A percentile compares a stretch with the other conserved stretches of the same genome.
These are phyloP conservation scores for Populus nigra DNA, from an alignment of 345 rosid genomes.

Conservation along the genomic window DNA sequence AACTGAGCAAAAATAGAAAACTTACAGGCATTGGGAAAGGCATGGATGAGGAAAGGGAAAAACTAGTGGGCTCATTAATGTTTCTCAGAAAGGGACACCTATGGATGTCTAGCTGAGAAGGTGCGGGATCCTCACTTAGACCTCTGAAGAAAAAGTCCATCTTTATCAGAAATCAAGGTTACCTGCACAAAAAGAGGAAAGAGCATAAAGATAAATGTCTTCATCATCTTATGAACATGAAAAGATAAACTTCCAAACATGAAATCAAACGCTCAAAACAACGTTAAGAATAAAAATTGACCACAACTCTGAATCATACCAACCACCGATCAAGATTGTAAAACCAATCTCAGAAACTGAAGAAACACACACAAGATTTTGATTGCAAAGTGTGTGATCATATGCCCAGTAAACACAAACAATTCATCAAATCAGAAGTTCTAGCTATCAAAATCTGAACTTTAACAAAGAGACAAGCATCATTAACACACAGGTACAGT, in stretches of 20 bases:
- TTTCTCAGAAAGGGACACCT: slow-evolving; percentile 96
- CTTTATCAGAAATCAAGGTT: slow-evolving; percentile 18
- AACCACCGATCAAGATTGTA: not conserved
- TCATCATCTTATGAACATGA: not conserved
- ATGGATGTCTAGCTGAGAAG: slow-evolving; percentile 50
- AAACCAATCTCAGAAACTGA: not conserved
- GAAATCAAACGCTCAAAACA: not conserved
- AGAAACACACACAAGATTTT: not conserved
- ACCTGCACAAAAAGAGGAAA: slow-evolving; percentile 29
- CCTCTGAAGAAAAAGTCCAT: slow-evolving; percentile 63
- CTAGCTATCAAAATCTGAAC: not conserved
- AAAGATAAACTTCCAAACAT: not conserved
- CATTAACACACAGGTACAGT: not conserved
- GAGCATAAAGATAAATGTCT: not conserved
- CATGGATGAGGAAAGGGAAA: slow-evolving; percentile 66
- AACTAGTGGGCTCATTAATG: slow-evolving; percentile 90
- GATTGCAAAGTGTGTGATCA: not conserved
- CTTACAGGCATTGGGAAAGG: slow-evolving; percentile 80
- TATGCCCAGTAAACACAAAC: not conserved
- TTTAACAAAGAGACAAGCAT: not conserved
- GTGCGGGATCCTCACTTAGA: slow-evolving; percentile 43
- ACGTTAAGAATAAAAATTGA: not conserved
- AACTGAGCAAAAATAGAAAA: slow-evolving; percentile 4
- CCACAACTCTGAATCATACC: not conserved
- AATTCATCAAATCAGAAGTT: not conserved